phyloP scores from a whole-genome alignment of 2,329 filamentous ascomycete species.

The Xylaria hypoxylon region DNA sequence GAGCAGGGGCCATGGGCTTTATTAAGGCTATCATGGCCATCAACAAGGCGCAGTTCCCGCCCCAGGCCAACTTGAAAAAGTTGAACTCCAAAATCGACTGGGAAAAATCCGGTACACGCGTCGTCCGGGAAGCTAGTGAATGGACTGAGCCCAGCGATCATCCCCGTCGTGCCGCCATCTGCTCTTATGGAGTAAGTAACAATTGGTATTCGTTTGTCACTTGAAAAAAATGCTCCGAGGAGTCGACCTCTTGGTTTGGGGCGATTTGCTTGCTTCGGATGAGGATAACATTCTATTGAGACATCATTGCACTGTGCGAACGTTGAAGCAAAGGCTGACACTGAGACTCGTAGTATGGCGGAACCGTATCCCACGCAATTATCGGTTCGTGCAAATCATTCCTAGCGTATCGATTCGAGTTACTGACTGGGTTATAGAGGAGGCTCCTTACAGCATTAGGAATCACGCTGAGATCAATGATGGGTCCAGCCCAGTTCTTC shows the following conservation, averaged over 20 bases:
- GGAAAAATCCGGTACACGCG: slow-evolving; percentile 43
- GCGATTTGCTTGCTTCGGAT: too few relatives aligned
- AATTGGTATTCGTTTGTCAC: too few relatives aligned
- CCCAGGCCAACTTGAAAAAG: slow-evolving; percentile 52
- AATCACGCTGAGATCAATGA: too few relatives aligned
- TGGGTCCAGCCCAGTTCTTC: slow-evolving; percentile 8
- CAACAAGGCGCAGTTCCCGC: slow-evolving; percentile 45
- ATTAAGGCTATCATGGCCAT: slow-evolving; percentile 48
- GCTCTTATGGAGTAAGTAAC: slow-evolving; percentile 46
- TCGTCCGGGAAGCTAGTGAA: slow-evolving; percentile 42
- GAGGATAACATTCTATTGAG: too few relatives aligned
- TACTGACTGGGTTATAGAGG: too few relatives aligned
- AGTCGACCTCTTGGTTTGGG: too few relatives aligned
- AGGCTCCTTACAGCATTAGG: too few relatives aligned
- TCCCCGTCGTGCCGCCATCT: slow-evolving; percentile 47
- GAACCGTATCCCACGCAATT: slow-evolving; percentile 52
- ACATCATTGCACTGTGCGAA: too few relatives aligned
- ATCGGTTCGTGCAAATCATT: slow-evolving; percentile 37
- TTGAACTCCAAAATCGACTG: slow-evolving; percentile 52
- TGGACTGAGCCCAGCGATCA: slow-evolving; percentile 39
- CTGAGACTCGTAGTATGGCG: slow-evolving; percentile 43
- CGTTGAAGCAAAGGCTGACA: too few relatives aligned
- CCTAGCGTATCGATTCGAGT: too few relatives aligned
- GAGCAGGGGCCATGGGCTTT: slow-evolving; percentile 45
- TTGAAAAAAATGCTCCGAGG: too few relatives aligned